Percentiles rank a stretch among this genome's conserved stretches.
phyloP scores from a whole-genome alignment of 106 monocot genomes.

The Dendrobium catenatum region DNA sequence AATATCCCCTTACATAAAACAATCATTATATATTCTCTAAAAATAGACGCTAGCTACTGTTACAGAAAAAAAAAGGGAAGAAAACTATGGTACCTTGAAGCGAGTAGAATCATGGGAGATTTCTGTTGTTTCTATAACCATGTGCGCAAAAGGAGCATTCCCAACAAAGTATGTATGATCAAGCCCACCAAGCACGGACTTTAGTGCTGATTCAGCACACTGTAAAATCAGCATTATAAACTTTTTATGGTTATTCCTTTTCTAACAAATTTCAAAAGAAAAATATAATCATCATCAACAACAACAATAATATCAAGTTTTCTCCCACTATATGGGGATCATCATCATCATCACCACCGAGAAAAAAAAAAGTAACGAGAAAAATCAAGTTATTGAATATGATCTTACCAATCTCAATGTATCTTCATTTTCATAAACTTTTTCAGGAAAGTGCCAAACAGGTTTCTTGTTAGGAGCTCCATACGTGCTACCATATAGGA shows the following conservation, averaged over 20 bases:
- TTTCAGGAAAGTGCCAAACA: slow-evolving; percentile 97
- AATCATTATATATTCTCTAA: neutral
- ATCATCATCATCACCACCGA: too few relatives aligned
- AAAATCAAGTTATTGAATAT: neutral
- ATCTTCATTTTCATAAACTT: slow-evolving; percentile 88
- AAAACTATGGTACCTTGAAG: slow-evolving; percentile 50
- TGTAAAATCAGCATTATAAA: slow-evolving; percentile 12
- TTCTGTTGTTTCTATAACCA: slow-evolving; percentile 32
- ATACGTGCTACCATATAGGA: slow-evolving; percentile 68
- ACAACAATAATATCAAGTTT: neutral
- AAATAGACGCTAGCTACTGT: neutral
- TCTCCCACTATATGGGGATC: too few relatives aligned
- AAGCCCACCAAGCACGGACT: slow-evolving; percentile 78
- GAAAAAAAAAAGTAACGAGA: neutral
- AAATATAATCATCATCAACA: neutral
- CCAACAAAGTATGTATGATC: slow-evolving; percentile 86
- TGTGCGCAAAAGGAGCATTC: slow-evolving; percentile 89
- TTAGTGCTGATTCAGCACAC: slow-evolving; percentile 91
- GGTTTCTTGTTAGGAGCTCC: slow-evolving; percentile 59
- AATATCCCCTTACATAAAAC: neutral
- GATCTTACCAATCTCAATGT: slow-evolving; percentile 64
- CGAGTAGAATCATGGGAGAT: slow-evolving; percentile 19
- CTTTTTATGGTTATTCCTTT: neutral
- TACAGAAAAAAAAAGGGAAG: neutral
- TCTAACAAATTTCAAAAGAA: neutral